Conservation (phyloP, 2,329 filamentous ascomycete species). For the Zopfia rhizophila region DNA sequence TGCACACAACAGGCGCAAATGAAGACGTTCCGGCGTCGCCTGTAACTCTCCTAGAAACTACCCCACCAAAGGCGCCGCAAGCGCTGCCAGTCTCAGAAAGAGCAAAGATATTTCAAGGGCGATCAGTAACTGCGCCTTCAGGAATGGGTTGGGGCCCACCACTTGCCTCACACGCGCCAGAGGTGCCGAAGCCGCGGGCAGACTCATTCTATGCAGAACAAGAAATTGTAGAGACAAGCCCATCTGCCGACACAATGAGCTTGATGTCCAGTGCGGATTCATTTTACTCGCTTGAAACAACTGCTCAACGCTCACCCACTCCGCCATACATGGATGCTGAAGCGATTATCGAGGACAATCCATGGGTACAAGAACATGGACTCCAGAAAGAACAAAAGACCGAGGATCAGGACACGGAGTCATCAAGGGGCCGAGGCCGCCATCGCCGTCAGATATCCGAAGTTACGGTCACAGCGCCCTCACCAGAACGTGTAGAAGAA, state of each 20-base stretch:
- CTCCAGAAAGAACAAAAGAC: constrained; percentile 15
- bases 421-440: constrained; percentile 36
- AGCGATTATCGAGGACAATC: constrained; percentile 33
- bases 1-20: constrained; percentile 40
- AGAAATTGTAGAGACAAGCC: constrained; percentile 21
- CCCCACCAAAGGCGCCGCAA: constrained; percentile 20
- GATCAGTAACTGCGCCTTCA: constrained; percentile 39
- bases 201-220: neutral
- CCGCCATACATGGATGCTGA: constrained; percentile 46
- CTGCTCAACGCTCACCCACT: constrained; percentile 36
- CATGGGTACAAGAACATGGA: constrained; percentile 33
- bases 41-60: constrained; percentile 27
- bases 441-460: constrained; percentile 51
- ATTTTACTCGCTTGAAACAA: constrained; percentile 48
- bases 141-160: neutral
- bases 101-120: constrained; percentile 43
- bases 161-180: neutral
- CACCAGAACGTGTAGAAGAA: constrained; percentile 24
- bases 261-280: constrained; percentile 48
- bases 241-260: constrained; percentile 43
- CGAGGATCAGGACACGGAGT: constrained; percentile 15
- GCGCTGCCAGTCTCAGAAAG: constrained; percentile 40
- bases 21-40: constrained; percentile 38
- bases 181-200: neutral
- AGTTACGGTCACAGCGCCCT: constrained; percentile 43